Evolutionary conservation across 1,284 basidiomycete genomes (phyloP), one percentile per base, ranked within the genome.

Genomic region (Apiotrichum veenhuisii): DNA sequence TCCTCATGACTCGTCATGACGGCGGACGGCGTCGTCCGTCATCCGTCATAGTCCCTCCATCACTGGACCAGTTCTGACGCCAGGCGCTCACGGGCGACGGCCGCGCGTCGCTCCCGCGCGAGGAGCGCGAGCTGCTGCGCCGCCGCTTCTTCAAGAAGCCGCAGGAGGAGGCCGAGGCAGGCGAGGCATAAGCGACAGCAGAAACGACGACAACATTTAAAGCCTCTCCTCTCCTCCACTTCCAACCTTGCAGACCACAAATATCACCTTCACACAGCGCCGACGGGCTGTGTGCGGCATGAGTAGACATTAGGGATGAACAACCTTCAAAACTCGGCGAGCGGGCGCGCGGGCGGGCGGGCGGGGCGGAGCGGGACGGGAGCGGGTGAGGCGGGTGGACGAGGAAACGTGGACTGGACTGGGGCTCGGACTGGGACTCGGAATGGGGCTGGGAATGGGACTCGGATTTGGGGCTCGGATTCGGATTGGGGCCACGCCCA

Each of bases 111-210:
- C 62, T 71, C 26, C 68, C 74, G 27, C 70, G 78, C 66, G 74
- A 76, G 54, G 78, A 79, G 63, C 63, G 78, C 52, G 80, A 80
- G 70, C 72, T 73, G 61, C 68, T 75, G 55, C 71, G 80, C 58
- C 59, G 72, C 59, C 65, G 68, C 59, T 80, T 80, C 74, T 81
- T 81, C 75, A 80, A 80, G 73, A 72, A 77, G 61, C 67, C 70
- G 57, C 69, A 68, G 56, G 50, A 60, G 15, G 65, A 61, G 26
- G 68, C 70, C 57, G 67, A 70, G 60, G n/a, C n/a, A n/a, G n/a
- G n/a, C n/a, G 58, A 54, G 4, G 58, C 63, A 48, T 61, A 52
- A 50, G 41, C 43, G 20, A 37, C 48, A 40, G 38, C 55, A 34
- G 45, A 30, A 30, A 27, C 33, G 45, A 10, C 26, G 12, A 44